Evolutionary conservation across 106 monocot species (phyloP).

Genomic region (Dioscorea dumetorum): DNA sequence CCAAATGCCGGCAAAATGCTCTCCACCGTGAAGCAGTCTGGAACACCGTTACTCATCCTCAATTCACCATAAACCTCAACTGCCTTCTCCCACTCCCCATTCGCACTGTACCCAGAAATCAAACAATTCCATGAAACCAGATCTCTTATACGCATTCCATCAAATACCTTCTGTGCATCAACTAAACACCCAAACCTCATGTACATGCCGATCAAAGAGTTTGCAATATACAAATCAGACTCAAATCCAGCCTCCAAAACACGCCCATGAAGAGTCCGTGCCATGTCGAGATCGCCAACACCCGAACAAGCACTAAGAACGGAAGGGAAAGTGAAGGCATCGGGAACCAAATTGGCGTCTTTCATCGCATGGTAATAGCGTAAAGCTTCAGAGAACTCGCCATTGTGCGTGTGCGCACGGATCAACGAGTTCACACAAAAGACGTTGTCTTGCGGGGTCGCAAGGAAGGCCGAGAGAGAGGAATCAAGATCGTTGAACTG

Average conservation of each 20-base stretch:
- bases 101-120: slow-evolving; percentile 19
- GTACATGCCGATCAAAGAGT: slow-evolving; percentile 27
- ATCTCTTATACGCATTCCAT: slow-evolving; percentile 10
- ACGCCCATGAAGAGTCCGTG: slow-evolving; percentile 1
- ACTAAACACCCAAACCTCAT: slow-evolving; percentile 16
- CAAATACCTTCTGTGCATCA: slow-evolving; percentile 12
- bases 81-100: slow-evolving; percentile 17
- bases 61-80: slow-evolving; percentile 11
- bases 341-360: slow-evolving; percentile 1
- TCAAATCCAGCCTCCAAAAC: slow-evolving; percentile 11
- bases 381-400: slow-evolving; percentile 14
- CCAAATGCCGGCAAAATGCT: slow-evolving; percentile 28
- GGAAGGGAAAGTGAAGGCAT: slow-evolving; percentile 25
- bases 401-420: slow-evolving; percentile 8
- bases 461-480: slow-evolving; percentile 3
- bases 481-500: neutral
- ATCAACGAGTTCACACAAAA: slow-evolving; percentile 24
- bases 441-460: neutral
- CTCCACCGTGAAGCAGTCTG: slow-evolving; percentile 37
- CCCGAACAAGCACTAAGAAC: slow-evolving; percentile 21
- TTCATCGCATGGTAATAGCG: slow-evolving; percentile 2
- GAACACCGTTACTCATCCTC: slow-evolving; percentile 5
- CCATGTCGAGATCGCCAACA: slow-evolving; percentile 4
- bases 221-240: slow-evolving; percentile 19
- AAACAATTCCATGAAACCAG: slow-evolving; percentile 16